Conservation (phyloP, 345 rosid species). For the Anacardium occidentale region DNA sequence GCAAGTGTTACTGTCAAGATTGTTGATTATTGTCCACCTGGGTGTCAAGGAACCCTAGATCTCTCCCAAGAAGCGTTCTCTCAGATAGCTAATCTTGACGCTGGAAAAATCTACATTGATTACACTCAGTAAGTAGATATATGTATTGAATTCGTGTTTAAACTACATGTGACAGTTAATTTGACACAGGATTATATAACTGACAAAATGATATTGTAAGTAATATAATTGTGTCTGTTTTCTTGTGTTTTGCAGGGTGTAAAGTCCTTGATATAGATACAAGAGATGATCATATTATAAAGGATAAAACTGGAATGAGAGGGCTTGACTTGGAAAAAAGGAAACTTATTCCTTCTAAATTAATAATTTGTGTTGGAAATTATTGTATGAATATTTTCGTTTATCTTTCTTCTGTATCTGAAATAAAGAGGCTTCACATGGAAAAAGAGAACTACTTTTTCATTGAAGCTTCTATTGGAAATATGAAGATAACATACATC, state of each 20-base stretch:
- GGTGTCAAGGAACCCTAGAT: slow-evolving; percentile 28
- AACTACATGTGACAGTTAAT: neutral
- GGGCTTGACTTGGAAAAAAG: neutral
- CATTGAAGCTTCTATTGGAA: neutral
- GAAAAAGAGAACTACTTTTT: no score
- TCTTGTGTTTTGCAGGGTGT: neutral
- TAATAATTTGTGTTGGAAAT: neutral
- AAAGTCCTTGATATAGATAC: neutral
- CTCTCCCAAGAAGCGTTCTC: slow-evolving; percentile 38
- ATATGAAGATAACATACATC: neutral
- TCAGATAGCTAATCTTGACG: slow-evolving; percentile 24
- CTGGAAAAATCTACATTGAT: slow-evolving; percentile 28
- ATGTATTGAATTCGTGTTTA: neutral
- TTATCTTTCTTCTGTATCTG: neutral
- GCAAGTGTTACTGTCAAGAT: slow-evolving; percentile 12
- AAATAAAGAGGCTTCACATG: neutral
- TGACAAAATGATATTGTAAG: no score
- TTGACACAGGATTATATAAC: no score
- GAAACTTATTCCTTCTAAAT: neutral
- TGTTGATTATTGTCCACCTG: slow-evolving; percentile 12
- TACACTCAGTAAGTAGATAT: slow-evolving; percentile 24
- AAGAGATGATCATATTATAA: neutral
- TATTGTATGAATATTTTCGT: no score
- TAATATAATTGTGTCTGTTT: no score
- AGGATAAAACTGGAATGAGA: no score